These are phyloP conservation scores for Penicilliopsis zonata DNA, from an alignment of 495 filamentous ascomycete species.

Conservation along the genomic window DNA sequence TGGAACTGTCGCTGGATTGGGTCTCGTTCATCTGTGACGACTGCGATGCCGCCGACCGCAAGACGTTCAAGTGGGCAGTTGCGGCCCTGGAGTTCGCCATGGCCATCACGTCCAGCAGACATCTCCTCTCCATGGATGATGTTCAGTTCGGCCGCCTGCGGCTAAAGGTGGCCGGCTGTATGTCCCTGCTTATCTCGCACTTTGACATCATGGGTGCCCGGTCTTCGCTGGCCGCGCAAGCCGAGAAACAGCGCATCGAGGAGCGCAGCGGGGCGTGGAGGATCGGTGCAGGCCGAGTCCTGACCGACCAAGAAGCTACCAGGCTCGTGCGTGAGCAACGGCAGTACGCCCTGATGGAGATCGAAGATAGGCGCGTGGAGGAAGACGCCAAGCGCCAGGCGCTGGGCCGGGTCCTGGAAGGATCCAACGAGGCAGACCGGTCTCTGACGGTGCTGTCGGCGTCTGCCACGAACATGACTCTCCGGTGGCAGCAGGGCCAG, in stretches of 20 bases:
- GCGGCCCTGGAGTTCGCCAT: conserved; percentile 92
- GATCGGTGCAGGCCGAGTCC: conserved; percentile 61
- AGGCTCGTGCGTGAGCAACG: conserved; percentile 62
- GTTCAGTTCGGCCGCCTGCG: conserved; percentile 72
- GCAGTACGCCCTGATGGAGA: conserved; percentile 50
- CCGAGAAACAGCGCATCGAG: conserved; percentile 68
- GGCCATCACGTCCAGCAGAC: conserved; percentile 86
- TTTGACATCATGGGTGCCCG: conserved; percentile 98
- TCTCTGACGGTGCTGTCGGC: conserved; percentile 89
- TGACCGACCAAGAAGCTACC: conserved; percentile 76
- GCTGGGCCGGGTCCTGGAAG: conserved; percentile 81
- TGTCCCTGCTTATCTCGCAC: conserved; percentile 94
- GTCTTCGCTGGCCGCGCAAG: conserved; percentile 82
- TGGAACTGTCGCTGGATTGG: conserved; percentile 89
- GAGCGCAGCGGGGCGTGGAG: conserved; percentile 67
- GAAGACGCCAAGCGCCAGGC: conserved; percentile 81
- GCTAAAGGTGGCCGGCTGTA: conserved; percentile 88
- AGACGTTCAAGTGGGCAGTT: conserved; percentile 96
- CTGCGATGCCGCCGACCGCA: conserved; percentile 85
- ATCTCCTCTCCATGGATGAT: conserved; percentile 78
- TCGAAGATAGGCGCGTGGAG: conserved; percentile 68
- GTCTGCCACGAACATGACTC: conserved; percentile 83
- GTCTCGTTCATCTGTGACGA: conserved; percentile 96
- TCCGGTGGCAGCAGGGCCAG: conserved; percentile 96
- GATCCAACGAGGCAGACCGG: conserved; percentile 87